Conservation (phyloP, 116 monocot genomes). For the Posidonia oceanica region DNA sequence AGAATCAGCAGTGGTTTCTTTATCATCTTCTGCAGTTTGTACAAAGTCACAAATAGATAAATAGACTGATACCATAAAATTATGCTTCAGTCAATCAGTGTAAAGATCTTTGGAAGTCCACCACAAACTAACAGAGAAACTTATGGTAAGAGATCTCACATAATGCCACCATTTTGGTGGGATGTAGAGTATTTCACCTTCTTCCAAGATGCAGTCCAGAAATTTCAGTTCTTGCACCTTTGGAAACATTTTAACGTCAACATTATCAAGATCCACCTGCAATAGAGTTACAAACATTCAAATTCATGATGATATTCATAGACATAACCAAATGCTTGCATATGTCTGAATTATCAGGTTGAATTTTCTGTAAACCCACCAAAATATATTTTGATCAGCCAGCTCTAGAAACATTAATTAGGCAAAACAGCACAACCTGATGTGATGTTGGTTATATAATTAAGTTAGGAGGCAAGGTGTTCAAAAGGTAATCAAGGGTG, state of each 20-base stretch:
- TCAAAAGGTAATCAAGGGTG: too few species aligned
- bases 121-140: conserved; percentile 99
- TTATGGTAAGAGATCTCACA: conserved; percentile 83
- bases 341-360: too few species aligned
- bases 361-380: too few species aligned
- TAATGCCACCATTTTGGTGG: conserved; percentile 99
- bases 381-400: too few species aligned
- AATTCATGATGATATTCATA: too few species aligned
- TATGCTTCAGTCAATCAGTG: background rate
- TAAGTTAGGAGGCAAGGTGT: too few species aligned
- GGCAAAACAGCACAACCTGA: too few species aligned
- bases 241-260: conserved; percentile 57
- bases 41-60: background rate
- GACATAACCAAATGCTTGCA: too few species aligned
- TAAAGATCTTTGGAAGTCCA: conserved; percentile 30
- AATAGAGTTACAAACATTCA: background rate
- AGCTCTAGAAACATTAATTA: too few species aligned
- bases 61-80: background rate
- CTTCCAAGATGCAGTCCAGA: conserved; percentile 81
- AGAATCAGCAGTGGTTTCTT: too few species aligned
- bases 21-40: background rate
- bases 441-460: too few species aligned
- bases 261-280: conserved; percentile 85
- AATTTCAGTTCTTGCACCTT: conserved; percentile 60
- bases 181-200: conserved; percentile 98